Evolutionary conservation across 2,329 filamentous ascomycete genomes (phyloP), one percentile per base, ranked within the genome.

Genomic region (Xylaria polymorpha): DNA sequence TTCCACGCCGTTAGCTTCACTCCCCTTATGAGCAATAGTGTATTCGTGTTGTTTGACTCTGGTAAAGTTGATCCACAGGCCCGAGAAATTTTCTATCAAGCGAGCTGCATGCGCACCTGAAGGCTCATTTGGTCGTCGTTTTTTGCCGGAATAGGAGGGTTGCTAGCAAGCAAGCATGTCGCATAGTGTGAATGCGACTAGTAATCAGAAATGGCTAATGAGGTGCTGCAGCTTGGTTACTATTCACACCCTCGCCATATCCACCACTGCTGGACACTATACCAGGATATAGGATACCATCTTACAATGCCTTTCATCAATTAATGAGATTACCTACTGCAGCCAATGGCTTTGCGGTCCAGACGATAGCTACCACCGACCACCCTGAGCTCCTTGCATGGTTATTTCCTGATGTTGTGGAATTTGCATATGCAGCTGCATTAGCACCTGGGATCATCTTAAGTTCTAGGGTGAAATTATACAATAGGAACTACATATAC

Each of bases 351-450:
- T 72, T 61, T 63, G 67, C 71, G 67, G 70, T 71, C 69, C 66
- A 72, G 69, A 71, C 72, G 71, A 75, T 71, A 72, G 71, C 71
- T 74, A 70, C 75, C 71, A 73, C 73, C 74, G 73, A 72, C 72
- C 70, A 74, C 67, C 73, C 74, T 71, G 73, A 71, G 70, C 67
- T 74, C 69, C 72, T 74, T 75, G 72, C 74, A 74, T 74, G 58
- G 56, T 29, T 61, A 72, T 71, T 61, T 68, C 58, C 65, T 67
- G 65, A 67, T 70, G 64, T 43, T 61, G 44, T 61, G 57, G 61
- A 44, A 59, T 68, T 64, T 70, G 62, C 65, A 67, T 64, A 63
- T 59, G 56, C 59, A 61, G 43, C 35, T 56, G 35, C 37, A 56
- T 56, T 70, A 25, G 55, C 64, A 61, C 48, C 64, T 58, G 64